Conservation (phyloP, 176 grass and related monocot species). For the Panicum miliaceum region DNA sequence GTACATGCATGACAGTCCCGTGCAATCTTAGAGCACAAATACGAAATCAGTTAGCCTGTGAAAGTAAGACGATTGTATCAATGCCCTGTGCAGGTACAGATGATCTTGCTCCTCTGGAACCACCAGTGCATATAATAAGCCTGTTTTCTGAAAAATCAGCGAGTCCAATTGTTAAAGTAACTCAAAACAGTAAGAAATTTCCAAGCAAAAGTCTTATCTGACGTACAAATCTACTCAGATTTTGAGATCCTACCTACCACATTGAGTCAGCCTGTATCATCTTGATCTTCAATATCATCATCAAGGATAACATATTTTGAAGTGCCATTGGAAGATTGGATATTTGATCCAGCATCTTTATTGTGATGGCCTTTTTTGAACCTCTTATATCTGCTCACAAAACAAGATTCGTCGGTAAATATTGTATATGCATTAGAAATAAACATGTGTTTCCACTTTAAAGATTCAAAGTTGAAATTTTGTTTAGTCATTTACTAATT, state of each 20-base stretch:
- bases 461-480: constrained; percentile 29
- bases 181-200: constrained; percentile 1
- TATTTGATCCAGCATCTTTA: constrained; percentile 48
- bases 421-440: constrained; percentile 22
- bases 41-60: constrained; percentile 9
- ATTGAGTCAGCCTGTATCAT: constrained; percentile 50
- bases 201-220: neutral
- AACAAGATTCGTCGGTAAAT: constrained; percentile 36
- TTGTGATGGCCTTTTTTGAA: constrained; percentile 59
- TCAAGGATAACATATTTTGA: constrained; percentile 94
- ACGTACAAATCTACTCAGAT: constrained; percentile 11
- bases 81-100: constrained; percentile 8
- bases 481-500: neutral
- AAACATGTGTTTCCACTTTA: neutral
- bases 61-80: constrained; percentile 31
- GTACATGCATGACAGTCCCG: constrained; percentile 7
- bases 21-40: constrained; percentile 5
- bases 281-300: constrained; percentile 65
- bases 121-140: neutral
- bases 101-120: constrained; percentile 18
- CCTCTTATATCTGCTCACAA: constrained; percentile 70
- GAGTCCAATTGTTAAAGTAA: neutral
- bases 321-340: constrained; percentile 44
- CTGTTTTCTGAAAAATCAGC: neutral
- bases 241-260: constrained; percentile 24